A percentile compares a stretch with the other conserved stretches of the same genome.
Evolutionary conservation across 73 alveolate species (phyloP).

Genomic region (Paramecium primaurelia): DNA sequence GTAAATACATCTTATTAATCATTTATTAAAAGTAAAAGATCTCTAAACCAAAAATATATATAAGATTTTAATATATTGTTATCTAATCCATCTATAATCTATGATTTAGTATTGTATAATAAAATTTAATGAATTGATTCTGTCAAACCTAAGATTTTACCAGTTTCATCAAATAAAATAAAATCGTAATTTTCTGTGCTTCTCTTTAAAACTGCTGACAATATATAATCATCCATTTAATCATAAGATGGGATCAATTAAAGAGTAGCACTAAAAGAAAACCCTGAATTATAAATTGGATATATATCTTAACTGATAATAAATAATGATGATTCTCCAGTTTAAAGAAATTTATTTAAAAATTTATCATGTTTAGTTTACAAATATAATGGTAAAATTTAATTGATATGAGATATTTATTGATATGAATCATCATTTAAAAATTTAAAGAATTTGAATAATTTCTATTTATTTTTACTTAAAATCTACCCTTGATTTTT

Average conservation of each 20-base stretch:
- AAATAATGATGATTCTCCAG: slow-evolving; percentile 5
- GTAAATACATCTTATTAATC: background rate
- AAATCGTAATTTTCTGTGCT: background rate
- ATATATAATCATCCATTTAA: background rate
- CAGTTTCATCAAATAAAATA: background rate
- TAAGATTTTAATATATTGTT: background rate
- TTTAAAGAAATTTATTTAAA: background rate
- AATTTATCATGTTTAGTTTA: background rate
- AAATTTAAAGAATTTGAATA: background rate
- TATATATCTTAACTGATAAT: background rate
- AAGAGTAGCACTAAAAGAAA: background rate
- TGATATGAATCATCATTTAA: background rate
- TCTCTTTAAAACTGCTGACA: background rate
- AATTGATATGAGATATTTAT: background rate
- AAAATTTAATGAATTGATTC: background rate
- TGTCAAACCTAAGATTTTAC: background rate
- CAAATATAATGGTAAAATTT: background rate
- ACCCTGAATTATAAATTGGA: background rate
- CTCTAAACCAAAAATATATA: background rate
- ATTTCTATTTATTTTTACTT: background rate
- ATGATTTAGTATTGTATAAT: background rate
- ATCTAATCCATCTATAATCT: background rate
- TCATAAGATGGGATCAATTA: background rate
- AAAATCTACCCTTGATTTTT: background rate
- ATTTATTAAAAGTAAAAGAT: background rate